Conservation (phyloP, 768 basidiomycete species). For the Daedaleopsis nitida region DNA sequence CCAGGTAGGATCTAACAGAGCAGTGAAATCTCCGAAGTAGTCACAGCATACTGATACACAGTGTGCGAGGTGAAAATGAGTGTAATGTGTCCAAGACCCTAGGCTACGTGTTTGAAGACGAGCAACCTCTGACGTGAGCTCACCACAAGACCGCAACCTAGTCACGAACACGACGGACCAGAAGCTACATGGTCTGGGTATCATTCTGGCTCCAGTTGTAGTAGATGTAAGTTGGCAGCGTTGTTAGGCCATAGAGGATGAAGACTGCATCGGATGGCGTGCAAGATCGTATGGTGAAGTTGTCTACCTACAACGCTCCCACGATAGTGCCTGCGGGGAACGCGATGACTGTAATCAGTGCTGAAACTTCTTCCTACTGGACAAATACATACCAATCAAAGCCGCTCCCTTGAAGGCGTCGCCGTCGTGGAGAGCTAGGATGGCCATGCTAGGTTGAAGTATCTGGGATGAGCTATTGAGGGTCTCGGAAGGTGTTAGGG, state of each 20-base stretch:
- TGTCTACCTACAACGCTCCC: not conserved
- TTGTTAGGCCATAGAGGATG: conserved; percentile 22
- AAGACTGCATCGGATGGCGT: too few species aligned
- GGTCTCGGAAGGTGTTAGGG: too few species aligned
- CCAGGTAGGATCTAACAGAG: conserved; percentile 9
- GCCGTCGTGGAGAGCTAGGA: not conserved
- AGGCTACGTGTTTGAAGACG: too few species aligned
- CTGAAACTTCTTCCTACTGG: too few species aligned
- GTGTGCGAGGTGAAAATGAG: conserved; percentile 22
- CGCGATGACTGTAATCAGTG: too few species aligned
- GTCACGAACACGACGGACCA: too few species aligned
- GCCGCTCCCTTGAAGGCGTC: conserved; percentile 6
- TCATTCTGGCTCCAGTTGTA: not conserved
- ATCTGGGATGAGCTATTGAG: too few species aligned
- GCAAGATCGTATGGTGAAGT: not conserved
- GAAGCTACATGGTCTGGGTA: not conserved
- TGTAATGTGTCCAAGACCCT: conserved; percentile 27
- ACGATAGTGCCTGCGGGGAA: conserved; percentile 4
- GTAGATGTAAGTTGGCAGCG: conserved; percentile 20
- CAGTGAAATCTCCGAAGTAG: conserved; percentile 1
- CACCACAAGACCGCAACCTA: conserved; percentile 6
- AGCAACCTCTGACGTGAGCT: too few species aligned
- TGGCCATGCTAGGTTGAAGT: too few species aligned
- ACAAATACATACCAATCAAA: not conserved
- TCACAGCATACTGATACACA: conserved; percentile 12